Evolutionary conservation across 2,329 filamentous ascomycete genomes (phyloP).

Genomic region (Periconia digitata): DNA sequence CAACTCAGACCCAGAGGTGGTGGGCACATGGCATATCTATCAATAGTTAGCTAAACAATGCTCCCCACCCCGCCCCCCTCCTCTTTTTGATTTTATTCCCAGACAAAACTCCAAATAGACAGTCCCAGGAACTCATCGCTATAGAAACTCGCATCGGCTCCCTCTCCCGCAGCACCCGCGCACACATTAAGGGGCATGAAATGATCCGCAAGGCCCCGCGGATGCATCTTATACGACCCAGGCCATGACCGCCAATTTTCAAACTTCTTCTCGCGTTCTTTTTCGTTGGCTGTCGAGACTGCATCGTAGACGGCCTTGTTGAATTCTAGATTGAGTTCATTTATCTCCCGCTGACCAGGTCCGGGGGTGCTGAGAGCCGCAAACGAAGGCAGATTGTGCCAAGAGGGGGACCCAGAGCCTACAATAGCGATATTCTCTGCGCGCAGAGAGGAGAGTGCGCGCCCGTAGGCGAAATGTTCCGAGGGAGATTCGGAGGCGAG

Average conservation of each 20-base stretch:
- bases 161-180: conserved; percentile 53
- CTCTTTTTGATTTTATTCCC: too few species aligned
- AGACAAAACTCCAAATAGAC: conserved; percentile 60
- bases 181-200: conserved; percentile 62
- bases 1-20: too few species aligned
- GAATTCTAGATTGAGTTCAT: conserved; percentile 48
- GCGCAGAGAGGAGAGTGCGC: conserved; percentile 54
- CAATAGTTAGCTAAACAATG: too few species aligned
- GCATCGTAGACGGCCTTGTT: conserved; percentile 50
- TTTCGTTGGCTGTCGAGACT: conserved; percentile 37
- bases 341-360: too few species aligned
- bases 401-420: conserved; percentile 62
- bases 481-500: conserved; percentile 55
- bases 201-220: conserved; percentile 57
- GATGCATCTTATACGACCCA: conserved; percentile 57
- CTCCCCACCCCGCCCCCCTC: too few species aligned
- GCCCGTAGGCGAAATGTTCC: conserved; percentile 55
- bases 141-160: conserved; percentile 49
- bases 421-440: conserved; percentile 59
- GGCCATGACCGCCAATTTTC: conserved; percentile 53
- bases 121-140: conserved; percentile 54
- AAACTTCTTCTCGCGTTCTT: conserved; percentile 47
- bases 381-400: conserved; percentile 65
- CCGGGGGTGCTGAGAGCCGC: too few species aligned
- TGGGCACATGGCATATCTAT: too few species aligned